Conservation (phyloP, 345 rosid species). For the Geranium brycei region DNA sequence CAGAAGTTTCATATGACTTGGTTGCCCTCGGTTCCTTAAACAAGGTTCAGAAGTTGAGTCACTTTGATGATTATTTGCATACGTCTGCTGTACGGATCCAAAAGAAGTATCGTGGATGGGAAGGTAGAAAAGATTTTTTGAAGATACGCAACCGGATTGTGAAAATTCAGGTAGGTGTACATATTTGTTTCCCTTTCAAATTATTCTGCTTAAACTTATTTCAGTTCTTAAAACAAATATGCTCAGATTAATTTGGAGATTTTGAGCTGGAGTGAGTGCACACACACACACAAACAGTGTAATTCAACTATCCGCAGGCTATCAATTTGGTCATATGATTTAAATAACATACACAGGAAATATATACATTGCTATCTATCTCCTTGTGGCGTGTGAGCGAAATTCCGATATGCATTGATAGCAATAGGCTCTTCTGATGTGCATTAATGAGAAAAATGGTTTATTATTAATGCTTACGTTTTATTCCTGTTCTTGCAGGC, state of each 20-base stretch:
- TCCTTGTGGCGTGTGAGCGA: no score
- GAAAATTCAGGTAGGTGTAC: conserved; percentile 41
- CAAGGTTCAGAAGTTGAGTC: conserved; percentile 22
- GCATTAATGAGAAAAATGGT: no score
- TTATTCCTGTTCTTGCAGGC: conserved; percentile 28
- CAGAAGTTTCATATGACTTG: conserved; percentile 29
- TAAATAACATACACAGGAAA: neutral
- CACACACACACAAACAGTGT: no score
- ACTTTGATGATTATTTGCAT: conserved; percentile 51
- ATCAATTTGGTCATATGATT: neutral
- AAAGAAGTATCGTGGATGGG: conserved; percentile 55
- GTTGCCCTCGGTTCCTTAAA: conserved; percentile 35
- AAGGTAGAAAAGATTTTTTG: conserved; percentile 45
- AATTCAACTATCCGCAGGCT: neutral
- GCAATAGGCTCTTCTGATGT: no score
- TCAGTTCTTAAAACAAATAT: neutral
- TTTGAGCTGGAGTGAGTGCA: no score
- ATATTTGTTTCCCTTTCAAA: neutral
- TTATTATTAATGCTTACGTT: neutral
- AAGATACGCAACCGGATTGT: conserved; percentile 41
- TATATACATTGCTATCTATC: no score
- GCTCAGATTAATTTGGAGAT: no score
- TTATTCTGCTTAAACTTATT: neutral
- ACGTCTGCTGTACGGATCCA: conserved; percentile 49
- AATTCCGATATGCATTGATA: no score